Percentiles rank a stretch among this genome's conserved stretches.
Evolutionary conservation across 2,329 filamentous ascomycete genomes (phyloP).

Genomic region (Scolecobasidium constrictum): DNA sequence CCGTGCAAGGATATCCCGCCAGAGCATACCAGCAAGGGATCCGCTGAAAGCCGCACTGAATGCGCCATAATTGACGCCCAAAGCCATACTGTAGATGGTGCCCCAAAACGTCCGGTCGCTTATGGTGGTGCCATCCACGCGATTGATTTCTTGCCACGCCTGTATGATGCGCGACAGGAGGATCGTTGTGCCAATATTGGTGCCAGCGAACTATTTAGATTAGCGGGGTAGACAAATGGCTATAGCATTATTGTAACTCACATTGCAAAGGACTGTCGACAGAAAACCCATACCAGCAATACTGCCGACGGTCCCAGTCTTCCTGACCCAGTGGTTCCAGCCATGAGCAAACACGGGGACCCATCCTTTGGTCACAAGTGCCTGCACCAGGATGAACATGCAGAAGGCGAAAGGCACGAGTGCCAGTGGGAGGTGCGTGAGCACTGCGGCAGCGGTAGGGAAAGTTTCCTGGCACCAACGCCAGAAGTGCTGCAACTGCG

Average conservation of each 20-base stretch:
- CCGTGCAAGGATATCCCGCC: slow-evolving; percentile 57
- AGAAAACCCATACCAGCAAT: slow-evolving; percentile 65
- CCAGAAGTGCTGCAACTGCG: slow-evolving; percentile 34
- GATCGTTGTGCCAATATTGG: slow-evolving; percentile 68
- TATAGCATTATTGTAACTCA: slow-evolving; percentile 30
- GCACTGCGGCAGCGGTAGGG: slow-evolving; percentile 55
- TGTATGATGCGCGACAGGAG: slow-evolving; percentile 61
- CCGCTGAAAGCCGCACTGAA: slow-evolving; percentile 64
- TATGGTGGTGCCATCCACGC: slow-evolving; percentile 36
- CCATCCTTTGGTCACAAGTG: slow-evolving; percentile 63
- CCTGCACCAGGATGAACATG: slow-evolving; percentile 68
- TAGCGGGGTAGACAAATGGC: slow-evolving; percentile 10
- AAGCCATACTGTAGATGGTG: slow-evolving; percentile 62
- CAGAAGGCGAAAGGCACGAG: slow-evolving; percentile 61
- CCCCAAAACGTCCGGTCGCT: slow-evolving; percentile 60
- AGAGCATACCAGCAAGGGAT: slow-evolving; percentile 59
- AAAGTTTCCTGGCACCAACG: slow-evolving; percentile 60
- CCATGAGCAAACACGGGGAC: slow-evolving; percentile 61
- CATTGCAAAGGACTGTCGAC: slow-evolving; percentile 60
- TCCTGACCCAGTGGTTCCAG: slow-evolving; percentile 62
- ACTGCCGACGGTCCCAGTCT: slow-evolving; percentile 56
- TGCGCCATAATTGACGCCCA: slow-evolving; percentile 65
- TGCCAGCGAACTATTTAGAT: slow-evolving; percentile 54
- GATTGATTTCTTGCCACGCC: slow-evolving; percentile 53
- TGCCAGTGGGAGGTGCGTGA: slow-evolving; percentile 54